phyloP scores from a whole-genome alignment of 306 rosid species.

The Quercus agrifolia region DNA sequence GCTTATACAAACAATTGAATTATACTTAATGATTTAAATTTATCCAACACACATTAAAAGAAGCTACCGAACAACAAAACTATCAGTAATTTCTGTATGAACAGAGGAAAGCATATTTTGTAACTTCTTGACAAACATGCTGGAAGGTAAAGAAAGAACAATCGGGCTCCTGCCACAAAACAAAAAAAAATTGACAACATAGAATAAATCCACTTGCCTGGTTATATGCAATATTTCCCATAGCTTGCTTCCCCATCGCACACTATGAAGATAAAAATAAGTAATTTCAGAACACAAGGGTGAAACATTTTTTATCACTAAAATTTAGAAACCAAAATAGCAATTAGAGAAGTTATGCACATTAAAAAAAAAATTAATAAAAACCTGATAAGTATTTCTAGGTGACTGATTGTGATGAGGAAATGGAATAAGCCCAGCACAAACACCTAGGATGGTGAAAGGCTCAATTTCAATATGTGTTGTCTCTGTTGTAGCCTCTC shows the following conservation, averaged over 20 bases:
- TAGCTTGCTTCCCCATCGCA: constrained; percentile 99
- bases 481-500: constrained; percentile 61
- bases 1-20: no score
- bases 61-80: background rate
- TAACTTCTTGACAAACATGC: background rate
- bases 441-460: constrained; percentile 83
- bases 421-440: constrained; percentile 90
- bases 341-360: background rate
- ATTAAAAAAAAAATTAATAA: background rate
- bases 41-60: background rate
- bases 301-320: background rate
- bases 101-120: background rate
- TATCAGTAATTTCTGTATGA: background rate
- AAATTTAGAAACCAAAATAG: background rate
- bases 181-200: background rate
- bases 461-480: constrained; percentile 96
- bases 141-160: background rate
- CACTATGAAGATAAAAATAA: constrained; percentile 48
- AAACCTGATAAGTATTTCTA: constrained; percentile 96
- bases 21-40: background rate
- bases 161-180: background rate
- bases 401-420: constrained; percentile 99
- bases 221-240: constrained; percentile 95
- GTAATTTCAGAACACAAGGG: constrained; percentile 10
- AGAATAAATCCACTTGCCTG: constrained; percentile 49